Evolutionary conservation across 306 rosid genomes (phyloP), one percentile per base, ranked within the genome.

Genomic region (Cicer yamashitae): DNA sequence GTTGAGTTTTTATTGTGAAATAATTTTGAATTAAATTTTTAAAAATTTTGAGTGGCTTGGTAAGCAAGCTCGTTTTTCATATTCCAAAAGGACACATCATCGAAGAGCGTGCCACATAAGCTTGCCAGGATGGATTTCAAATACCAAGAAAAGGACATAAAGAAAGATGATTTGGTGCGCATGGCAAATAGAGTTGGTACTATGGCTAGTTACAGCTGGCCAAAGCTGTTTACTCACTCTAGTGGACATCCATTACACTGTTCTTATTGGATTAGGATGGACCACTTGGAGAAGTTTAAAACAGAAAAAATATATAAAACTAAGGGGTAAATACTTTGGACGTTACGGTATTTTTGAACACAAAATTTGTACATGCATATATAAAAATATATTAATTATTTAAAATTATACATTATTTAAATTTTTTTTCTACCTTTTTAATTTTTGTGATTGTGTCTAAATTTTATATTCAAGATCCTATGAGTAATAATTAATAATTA

Each of bases 1-100:
- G 68, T 63, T 10, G 59, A 75, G 2, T 70, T 94, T 63, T 90
- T 94, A 90, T 94, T 91, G 88, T 78, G 73, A 47, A 38, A 46
- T 14, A 5, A 12, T 8, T 76, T 76, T 14, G 6, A 45, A 44
- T 30, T 82, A 67, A 5, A 67, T n/a, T 47, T 34, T 11, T 6
- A 12, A 34, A 5, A 76, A 25, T 34, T 15, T n/a, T 7, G 18
- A 46, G 20, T 79, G 87, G 90, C 89, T 84, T 91, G 65, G 59
- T 10, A 8, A 15, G 60, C 41, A 89, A 84, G 97, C 79, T 73
- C 53, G 12, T 6, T 1, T 38, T 17, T 48, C 1, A 6, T 17
- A 15, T 59, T 50, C 9, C 66, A 60, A 50, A 13, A 13, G 14
- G 25, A 90, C 91, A 89, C 84, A 77, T 89, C 77, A 34, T 59